A percentile compares a stretch with the other conserved stretches of the same genome.
Evolutionary conservation across 2,329 filamentous ascomycete genomes (phyloP).

Genomic region (Stenocarpella maydis): DNA sequence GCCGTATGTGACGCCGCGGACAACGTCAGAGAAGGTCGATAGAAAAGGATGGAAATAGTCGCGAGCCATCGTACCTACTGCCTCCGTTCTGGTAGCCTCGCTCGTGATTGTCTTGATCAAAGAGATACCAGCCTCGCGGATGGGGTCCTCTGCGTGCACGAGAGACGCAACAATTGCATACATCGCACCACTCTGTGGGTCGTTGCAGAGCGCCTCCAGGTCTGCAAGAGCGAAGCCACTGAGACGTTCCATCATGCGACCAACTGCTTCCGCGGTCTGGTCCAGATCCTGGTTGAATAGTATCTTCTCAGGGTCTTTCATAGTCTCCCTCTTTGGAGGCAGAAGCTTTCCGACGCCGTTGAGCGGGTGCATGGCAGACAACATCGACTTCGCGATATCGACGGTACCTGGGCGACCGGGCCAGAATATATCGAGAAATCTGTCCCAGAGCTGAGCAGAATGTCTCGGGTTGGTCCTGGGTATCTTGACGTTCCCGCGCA

Average conservation of each 20-base stretch:
- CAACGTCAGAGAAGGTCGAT: conserved; percentile 53
- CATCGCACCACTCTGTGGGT: conserved; percentile 66
- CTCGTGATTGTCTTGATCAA: conserved; percentile 84
- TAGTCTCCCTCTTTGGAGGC: conserved; percentile 57
- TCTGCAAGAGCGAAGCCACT: conserved; percentile 77
- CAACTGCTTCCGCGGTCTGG: conserved; percentile 66
- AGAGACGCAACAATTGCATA: conserved; percentile 80
- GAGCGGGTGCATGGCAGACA: conserved; percentile 75
- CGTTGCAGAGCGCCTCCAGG: conserved; percentile 73
- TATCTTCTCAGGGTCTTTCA: conserved; percentile 57
- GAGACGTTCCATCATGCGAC: conserved; percentile 78
- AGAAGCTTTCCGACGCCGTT: conserved; percentile 79
- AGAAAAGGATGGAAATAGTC: conserved; percentile 55
- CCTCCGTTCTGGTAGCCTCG: conserved; percentile 63
- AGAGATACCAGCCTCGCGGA: conserved; percentile 82
- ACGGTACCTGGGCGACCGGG: conserved; percentile 61
- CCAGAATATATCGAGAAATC: conserved; percentile 66
- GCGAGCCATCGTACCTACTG: conserved; percentile 56
- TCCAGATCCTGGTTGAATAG: conserved; percentile 80
- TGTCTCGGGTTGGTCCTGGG: conserved; percentile 74
- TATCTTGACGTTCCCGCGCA: conserved; percentile 63
- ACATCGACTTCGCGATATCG: conserved; percentile 76
- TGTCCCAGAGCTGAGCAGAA: conserved; percentile 81
- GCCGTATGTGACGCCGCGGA: conserved; percentile 52
- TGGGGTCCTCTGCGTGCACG: conserved; percentile 79